Conservation (phyloP, 225 moss, liverwort and hornwort genomes). For the Marchantia paleacea region DNA sequence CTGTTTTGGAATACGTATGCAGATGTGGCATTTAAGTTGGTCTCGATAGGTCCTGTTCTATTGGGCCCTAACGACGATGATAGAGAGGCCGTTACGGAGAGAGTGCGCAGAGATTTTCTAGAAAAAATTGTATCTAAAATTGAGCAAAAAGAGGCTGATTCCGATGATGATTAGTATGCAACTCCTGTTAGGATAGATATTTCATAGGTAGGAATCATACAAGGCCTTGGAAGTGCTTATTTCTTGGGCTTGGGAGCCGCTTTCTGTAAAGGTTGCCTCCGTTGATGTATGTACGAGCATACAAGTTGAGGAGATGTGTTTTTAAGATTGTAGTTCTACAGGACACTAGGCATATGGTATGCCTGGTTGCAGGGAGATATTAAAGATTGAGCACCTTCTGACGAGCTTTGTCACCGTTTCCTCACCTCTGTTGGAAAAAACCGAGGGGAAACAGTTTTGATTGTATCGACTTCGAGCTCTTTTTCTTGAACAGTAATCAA, state of each 20-base stretch:
- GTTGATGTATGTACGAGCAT: not conserved
- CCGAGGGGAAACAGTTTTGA: not conserved
- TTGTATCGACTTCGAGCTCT: not conserved
- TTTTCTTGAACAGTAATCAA: not conserved
- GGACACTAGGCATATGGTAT: not conserved
- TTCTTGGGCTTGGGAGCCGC: not conserved
- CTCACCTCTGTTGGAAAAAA: too few relatives aligned
- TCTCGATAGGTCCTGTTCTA: conserved; percentile 85
- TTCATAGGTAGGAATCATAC: not conserved
- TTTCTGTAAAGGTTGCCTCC: not conserved
- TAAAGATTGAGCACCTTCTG: not conserved
- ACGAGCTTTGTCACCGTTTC: not conserved
- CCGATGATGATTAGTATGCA: conserved; percentile 54
- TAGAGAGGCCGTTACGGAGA: conserved; percentile 60
- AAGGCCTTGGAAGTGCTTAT: not conserved
- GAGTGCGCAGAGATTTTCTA: conserved; percentile 68
- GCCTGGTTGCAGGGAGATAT: not conserved
- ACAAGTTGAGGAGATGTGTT: not conserved
- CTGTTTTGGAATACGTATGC: not conserved
- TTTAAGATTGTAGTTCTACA: not conserved
- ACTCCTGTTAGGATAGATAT: not conserved
- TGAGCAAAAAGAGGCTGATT: conserved; percentile 64
- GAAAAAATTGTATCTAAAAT: conserved; percentile 74
- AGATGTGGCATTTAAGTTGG: conserved; percentile 91
- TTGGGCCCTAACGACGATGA: conserved; percentile 62